phyloP scores from a whole-genome alignment of 1,139 yeast species.

The Ashbya aceris region DNA sequence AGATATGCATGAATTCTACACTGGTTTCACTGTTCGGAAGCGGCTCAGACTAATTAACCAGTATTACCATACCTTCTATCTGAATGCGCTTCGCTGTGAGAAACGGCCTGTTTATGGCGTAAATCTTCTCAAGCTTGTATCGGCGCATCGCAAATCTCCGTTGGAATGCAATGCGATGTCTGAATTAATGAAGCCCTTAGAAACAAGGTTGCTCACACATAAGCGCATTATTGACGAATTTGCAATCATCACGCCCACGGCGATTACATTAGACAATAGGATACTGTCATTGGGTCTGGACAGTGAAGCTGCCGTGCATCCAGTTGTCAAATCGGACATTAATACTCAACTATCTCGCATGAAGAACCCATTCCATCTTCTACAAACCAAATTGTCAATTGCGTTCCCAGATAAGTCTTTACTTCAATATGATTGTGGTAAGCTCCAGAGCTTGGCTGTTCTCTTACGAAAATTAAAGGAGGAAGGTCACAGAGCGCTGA shows the following conservation, averaged over 20 bases:
- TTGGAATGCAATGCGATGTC: slow-evolving; percentile 3
- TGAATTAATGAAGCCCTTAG: slow-evolving; percentile 27
- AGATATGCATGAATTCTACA: slow-evolving; percentile 51
- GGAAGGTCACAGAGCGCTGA: slow-evolving; percentile 86
- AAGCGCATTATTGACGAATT: slow-evolving; percentile 56
- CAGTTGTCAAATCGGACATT: slow-evolving; percentile 29
- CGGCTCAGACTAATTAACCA: slow-evolving; percentile 43
- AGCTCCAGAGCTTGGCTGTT: slow-evolving; percentile 72
- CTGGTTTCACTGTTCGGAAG: slow-evolving; percentile 43
- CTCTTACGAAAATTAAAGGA: slow-evolving; percentile 70
- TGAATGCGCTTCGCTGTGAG: slow-evolving; percentile 56
- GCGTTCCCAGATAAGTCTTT: slow-evolving; percentile 94
- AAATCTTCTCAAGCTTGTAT: slow-evolving; percentile 29
- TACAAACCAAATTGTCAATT: slow-evolving; percentile 81
- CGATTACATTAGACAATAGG: slow-evolving; percentile 68
- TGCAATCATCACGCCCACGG: slow-evolving; percentile 84
- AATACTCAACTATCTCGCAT: slow-evolving; percentile 36
- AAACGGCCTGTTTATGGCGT: slow-evolving; percentile 51
- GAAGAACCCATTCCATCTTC: slow-evolving; percentile 65
- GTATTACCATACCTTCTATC: slow-evolving; percentile 49
- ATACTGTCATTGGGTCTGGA: slow-evolving; percentile 35
- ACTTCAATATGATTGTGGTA: slow-evolving; percentile 94
- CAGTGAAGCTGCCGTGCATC: slow-evolving; percentile 16
- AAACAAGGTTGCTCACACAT: slow-evolving; percentile 32
- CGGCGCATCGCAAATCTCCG: slow-evolving; percentile 5